These are phyloP conservation scores for Dacryopinax primogenitus DNA, from an alignment of 768 basidiomycete genomes.

Conservation along the genomic window DNA sequence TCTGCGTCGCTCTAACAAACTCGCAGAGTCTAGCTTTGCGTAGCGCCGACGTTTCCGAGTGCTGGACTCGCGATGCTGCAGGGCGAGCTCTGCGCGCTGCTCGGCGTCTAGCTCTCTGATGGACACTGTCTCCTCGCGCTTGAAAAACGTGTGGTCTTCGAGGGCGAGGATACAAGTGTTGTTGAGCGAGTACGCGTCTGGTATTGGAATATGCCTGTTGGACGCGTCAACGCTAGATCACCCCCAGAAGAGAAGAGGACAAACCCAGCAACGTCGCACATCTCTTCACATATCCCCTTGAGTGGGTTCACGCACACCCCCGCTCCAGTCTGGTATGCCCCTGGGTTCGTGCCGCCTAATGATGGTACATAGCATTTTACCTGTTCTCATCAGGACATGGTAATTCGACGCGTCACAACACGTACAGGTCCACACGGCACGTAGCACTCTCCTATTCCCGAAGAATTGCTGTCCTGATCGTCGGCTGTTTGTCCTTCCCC, in stretches of 20 bases:
- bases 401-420: neutral
- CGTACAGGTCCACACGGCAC: conserved; percentile 6
- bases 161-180: neutral
- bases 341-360: neutral
- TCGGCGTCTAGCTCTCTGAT: neutral
- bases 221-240: neutral
- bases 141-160: conserved; percentile 3
- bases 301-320: conserved; percentile 2
- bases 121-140: neutral
- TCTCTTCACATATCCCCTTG: conserved; percentile 6
- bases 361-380: conserved; percentile 7
- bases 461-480: conserved; percentile 3
- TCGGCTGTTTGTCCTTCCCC: neutral
- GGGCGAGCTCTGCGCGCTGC: neutral
- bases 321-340: neutral
- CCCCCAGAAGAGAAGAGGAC: neutral
- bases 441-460: conserved; percentile 1
- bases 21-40: neutral
- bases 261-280: neutral
- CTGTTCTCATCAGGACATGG: neutral
- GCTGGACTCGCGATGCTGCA: neutral
- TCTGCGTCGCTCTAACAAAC: neutral
- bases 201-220: conserved; percentile 4
- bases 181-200: conserved; percentile 7
- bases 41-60: neutral